A percentile compares a stretch with the other conserved stretches of the same genome.
Conservation (phyloP, 2,329 filamentous ascomycete species). For the Colletotrichum sp. region DNA sequence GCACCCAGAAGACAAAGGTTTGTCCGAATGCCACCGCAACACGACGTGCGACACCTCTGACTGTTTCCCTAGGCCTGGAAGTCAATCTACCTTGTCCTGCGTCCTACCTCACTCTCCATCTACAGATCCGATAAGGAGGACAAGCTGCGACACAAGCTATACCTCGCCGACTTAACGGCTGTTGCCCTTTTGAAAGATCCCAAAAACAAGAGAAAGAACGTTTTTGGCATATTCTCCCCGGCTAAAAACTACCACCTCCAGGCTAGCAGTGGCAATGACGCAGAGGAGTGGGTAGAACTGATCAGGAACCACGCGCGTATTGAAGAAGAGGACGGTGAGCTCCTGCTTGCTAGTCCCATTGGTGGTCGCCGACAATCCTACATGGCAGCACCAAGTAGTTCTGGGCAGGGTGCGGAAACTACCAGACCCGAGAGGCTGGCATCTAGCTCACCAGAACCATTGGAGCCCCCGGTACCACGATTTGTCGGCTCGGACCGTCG, state of each 20-base stretch:
- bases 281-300: conserved; percentile 83
- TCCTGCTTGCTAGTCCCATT: conserved; percentile 73
- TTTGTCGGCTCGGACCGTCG: conserved; percentile 40
- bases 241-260: conserved; percentile 92
- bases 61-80: conserved; percentile 78
- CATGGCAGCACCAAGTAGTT: conserved; percentile 24
- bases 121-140: conserved; percentile 93
- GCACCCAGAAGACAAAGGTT: conserved; percentile 94
- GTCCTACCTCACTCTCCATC: conserved; percentile 87
- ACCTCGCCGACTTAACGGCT: conserved; percentile 87
- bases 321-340: conserved; percentile 87
- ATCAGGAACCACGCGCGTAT: conserved; percentile 83
- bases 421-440: conserved; percentile 34
- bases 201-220: conserved; percentile 83
- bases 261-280: conserved; percentile 74
- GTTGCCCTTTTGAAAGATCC: conserved; percentile 88
- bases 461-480: conserved; percentile 41
- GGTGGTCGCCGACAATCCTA: conserved; percentile 55
- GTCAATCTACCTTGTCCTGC: conserved; percentile 84
- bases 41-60: not conserved
- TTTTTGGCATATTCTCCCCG: conserved; percentile 92
- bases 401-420: not conserved
- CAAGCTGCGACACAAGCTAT: conserved; percentile 86
- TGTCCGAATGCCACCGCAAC: conserved; percentile 13
- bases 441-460: conserved; percentile 68